Percentiles rank a stretch among this genome's conserved stretches.
Conservation (phyloP, 768 basidiomycete species). For the Mrakia hoshinonis region DNA sequence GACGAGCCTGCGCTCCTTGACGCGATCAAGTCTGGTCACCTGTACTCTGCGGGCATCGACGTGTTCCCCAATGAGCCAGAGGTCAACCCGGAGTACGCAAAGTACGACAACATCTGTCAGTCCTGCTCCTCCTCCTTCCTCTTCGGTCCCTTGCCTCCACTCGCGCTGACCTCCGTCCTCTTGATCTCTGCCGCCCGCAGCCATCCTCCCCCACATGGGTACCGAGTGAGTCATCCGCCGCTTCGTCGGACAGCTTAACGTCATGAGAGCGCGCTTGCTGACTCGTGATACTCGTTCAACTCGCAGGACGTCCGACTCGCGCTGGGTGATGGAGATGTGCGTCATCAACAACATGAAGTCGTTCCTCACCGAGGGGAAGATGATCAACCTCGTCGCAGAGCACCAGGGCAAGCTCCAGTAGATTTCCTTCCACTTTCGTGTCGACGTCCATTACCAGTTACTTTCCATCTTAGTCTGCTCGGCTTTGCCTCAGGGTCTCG, state of each 20-base stretch:
- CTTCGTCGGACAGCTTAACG: no score
- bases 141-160: not conserved
- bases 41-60: slow-evolving; percentile 29
- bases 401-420: slow-evolving; percentile 15
- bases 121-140: not conserved
- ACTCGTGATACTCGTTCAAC: not conserved
- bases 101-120: slow-evolving; percentile 15
- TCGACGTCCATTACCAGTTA: no score
- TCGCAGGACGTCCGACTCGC: slow-evolving; percentile 14
- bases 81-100: slow-evolving; percentile 11
- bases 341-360: slow-evolving; percentile 25
- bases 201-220: slow-evolving; percentile 13
- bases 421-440: not conserved
- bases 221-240: not conserved
- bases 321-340: slow-evolving; percentile 24
- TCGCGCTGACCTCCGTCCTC: not conserved
- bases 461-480: no score
- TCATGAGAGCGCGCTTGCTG: not conserved
- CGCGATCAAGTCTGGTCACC: slow-evolving; percentile 25
- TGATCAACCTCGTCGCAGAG: slow-evolving; percentile 29
- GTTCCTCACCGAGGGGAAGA: slow-evolving; percentile 20
- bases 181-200: not conserved
- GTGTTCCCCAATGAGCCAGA: slow-evolving; percentile 28
- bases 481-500: no score
- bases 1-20: slow-evolving; percentile 28